Conservation (phyloP, 176 grass and related monocot genomes). For the Aegilops longissima region DNA sequence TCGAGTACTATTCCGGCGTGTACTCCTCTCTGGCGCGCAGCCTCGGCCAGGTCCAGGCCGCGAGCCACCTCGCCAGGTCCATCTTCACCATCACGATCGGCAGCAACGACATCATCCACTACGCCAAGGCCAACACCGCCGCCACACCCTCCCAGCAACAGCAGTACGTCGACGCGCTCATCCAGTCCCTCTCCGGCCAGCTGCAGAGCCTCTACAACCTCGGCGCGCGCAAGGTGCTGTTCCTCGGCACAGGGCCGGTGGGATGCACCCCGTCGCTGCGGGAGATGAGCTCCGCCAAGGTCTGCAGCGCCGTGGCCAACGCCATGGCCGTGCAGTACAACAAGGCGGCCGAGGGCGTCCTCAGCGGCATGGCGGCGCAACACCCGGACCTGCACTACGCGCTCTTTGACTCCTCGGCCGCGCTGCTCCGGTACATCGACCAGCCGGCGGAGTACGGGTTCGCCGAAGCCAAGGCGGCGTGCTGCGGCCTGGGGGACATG, state of each 20-base stretch:
- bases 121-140: constrained; percentile 44
- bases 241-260: constrained; percentile 68
- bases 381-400: constrained; percentile 56
- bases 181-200: constrained; percentile 50
- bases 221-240: constrained; percentile 63
- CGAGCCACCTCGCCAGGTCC: constrained; percentile 59
- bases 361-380: constrained; percentile 23
- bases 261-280: constrained; percentile 69
- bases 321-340: constrained; percentile 52
- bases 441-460: constrained; percentile 54
- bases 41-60: constrained; percentile 41
- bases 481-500: constrained; percentile 43
- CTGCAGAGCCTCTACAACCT: constrained; percentile 66
- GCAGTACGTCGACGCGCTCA: constrained; percentile 48
- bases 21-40: constrained; percentile 46
- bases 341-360: constrained; percentile 36
- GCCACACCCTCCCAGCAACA: constrained; percentile 15
- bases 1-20: constrained; percentile 57
- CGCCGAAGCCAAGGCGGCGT: constrained; percentile 60
- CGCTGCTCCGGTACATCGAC: constrained; percentile 59
- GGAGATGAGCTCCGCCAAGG: constrained; percentile 41
- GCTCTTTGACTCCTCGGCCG: constrained; percentile 54
- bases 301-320: constrained; percentile 56
- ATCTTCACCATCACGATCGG: constrained; percentile 78
- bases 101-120: constrained; percentile 89